Evolutionary conservation across 2,329 filamentous ascomycete genomes (phyloP).

Genomic region (Alternaria panax): DNA sequence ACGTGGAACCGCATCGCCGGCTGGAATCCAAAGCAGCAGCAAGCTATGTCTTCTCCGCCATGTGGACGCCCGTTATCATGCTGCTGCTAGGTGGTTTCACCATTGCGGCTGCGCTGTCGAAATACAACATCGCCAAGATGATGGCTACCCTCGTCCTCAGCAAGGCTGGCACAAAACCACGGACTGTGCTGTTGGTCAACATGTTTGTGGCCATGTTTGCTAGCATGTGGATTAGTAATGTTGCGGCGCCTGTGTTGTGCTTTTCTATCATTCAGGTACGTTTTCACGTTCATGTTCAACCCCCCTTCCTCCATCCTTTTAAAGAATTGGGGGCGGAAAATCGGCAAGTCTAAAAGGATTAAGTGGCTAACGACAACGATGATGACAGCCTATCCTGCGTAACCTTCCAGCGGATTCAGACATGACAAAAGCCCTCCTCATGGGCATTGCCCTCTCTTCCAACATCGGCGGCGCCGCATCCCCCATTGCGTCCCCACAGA

Average conservation of each 20-base stretch:
- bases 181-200: constrained; percentile 90
- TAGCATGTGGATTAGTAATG: constrained; percentile 99
- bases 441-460: constrained; percentile 92
- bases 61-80: constrained; percentile 99
- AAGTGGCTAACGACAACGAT: too few species aligned
- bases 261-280: constrained; percentile 93
- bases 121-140: constrained; percentile 97
- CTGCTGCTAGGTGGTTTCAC: constrained; percentile 94
- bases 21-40: constrained; percentile 83
- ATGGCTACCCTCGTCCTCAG: constrained; percentile 95
- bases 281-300: accelerated
- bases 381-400: constrained; percentile 90
- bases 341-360: too few species aligned
- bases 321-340: too few species aligned
- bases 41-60: constrained; percentile 85
- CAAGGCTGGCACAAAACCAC: constrained; percentile 90
- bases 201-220: constrained; percentile 99
- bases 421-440: constrained; percentile 94
- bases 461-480: constrained; percentile 97
- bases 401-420: constrained; percentile 88
- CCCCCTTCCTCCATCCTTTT: too few species aligned
- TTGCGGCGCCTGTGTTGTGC: constrained; percentile 94
- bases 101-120: constrained; percentile 90
- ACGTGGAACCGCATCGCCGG: constrained; percentile 72
- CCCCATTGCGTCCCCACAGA: constrained; percentile 96